Evolutionary conservation across 768 basidiomycete genomes (phyloP), one percentile per base, ranked within the genome.

Genomic region (Daedaleopsis nitida): DNA sequence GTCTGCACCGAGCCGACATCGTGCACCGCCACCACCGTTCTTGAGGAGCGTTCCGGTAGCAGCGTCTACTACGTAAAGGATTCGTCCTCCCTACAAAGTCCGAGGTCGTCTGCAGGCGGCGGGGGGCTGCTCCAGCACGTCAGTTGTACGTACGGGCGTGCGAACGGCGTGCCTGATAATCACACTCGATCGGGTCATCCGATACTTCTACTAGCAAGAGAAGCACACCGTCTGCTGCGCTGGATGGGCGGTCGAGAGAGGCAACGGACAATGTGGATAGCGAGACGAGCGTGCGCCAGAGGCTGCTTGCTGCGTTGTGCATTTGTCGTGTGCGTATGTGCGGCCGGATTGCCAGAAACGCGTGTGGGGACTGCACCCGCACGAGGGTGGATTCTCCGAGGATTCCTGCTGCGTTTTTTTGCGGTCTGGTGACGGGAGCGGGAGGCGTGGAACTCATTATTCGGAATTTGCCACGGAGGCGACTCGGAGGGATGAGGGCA

Each of bases 21-120:
- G 1, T 43, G 59, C 59, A 60, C 54, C 48, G 59, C 59, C 59
- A 60, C 59, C 59, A 44, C 39, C 24, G 54, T 55, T 55, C 48
- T 60, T 50, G 43, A 52, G 52, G 52, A 16, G 53, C 45, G 16
- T 43, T 14, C 43, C 58, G 45, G 52, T 43, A 19, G 35, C 48
- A n/a, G 11, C n/a, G 10, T 10, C 11, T 35, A 35, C 32, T 49
- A 57, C 55, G 47, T 49, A 49, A 49, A 10, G 47, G 39, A 21
- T 4, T 19, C 27, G 45, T 19, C 21, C 19, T 21, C 21, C 21
- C n/a, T 7, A 48, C 19, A 48, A 23, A 23, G 19, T 48, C 47
- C 47, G 47, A 48, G 47, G 47, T 21, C 21, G 45, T 9, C 19
- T 12, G n/a, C 13, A 13, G 47, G 47, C 14, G 47, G 23, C 27